Percentiles rank a stretch among this genome's conserved stretches.
Evolutionary conservation across 768 basidiomycete genomes (phyloP).

Genomic region (Leccinellum albellum): DNA sequence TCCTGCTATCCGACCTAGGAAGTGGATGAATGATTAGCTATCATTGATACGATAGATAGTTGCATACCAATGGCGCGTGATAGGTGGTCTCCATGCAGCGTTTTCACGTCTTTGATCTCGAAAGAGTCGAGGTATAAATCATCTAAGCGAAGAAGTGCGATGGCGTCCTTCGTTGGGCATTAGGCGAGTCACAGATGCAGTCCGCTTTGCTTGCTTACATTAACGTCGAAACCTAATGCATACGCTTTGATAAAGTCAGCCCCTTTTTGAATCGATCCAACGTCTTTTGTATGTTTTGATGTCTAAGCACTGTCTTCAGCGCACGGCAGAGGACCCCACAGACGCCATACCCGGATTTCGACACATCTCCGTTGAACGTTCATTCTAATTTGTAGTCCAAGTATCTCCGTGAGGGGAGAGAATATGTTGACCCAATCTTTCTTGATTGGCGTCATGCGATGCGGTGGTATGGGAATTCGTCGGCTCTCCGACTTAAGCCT

Average conservation of each 20-base stretch:
- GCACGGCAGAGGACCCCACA: background rate
- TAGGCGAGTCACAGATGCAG: background rate
- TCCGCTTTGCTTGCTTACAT: slow-evolving; percentile 49
- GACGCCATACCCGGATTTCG: slow-evolving; percentile 79
- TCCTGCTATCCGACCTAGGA: slow-evolving; percentile 89
- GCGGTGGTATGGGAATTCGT: slow-evolving; percentile 88
- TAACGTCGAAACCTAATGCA: slow-evolving; percentile 91
- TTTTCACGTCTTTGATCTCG: slow-evolving; percentile 99
- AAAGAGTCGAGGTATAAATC: slow-evolving; percentile 98
- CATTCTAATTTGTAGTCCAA: slow-evolving; percentile 96
- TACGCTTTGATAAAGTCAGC: slow-evolving; percentile 97
- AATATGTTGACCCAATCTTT: slow-evolving; percentile 96
- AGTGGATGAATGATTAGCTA: slow-evolving; percentile 2
- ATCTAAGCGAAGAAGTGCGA: slow-evolving; percentile 91
- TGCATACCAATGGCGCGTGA: slow-evolving; percentile 89
- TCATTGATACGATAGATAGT: background rate
- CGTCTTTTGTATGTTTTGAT: slow-evolving; percentile 90
- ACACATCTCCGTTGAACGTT: slow-evolving; percentile 86
- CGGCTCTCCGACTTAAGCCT: slow-evolving; percentile 77
- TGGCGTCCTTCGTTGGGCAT: slow-evolving; percentile 67
- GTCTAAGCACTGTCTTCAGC: slow-evolving; percentile 49
- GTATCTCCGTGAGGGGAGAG: slow-evolving; percentile 90
- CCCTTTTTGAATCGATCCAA: slow-evolving; percentile 92
- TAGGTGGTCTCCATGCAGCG: slow-evolving; percentile 93
- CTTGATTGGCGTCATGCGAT: slow-evolving; percentile 96